phyloP scores from a whole-genome alignment of 371 early-diverging fungal species.

The Syncephalastrum monosporum region DNA sequence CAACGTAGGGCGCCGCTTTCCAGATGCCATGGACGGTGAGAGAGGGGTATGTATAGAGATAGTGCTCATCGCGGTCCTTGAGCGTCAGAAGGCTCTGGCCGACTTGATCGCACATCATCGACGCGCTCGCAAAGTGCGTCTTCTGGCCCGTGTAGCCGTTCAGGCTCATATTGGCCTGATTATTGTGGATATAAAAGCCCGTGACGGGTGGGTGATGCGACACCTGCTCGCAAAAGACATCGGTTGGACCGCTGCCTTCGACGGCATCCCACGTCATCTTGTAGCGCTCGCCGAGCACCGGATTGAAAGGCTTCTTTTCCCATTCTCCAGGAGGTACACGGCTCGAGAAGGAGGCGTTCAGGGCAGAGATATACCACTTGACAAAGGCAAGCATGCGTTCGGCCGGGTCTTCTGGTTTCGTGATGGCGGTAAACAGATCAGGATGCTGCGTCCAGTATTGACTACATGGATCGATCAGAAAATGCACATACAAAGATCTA shows the following conservation, averaged over 20 bases:
- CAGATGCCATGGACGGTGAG: constrained; percentile 44
- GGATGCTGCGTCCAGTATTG: constrained; percentile 75
- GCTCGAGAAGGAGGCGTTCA: constrained; percentile 65
- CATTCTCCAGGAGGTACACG: constrained; percentile 45
- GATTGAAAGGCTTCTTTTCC: constrained; percentile 84
- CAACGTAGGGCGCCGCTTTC: constrained; percentile 65
- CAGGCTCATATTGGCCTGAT: constrained; percentile 56
- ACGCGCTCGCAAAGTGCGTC: constrained; percentile 34
- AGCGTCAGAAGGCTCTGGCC: constrained; percentile 30
- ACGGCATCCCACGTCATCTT: constrained; percentile 65
- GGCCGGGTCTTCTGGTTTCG: constrained; percentile 50
- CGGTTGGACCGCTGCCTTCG: constrained; percentile 56
- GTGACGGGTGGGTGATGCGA: constrained; percentile 76
- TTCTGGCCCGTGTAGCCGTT: constrained; percentile 67
- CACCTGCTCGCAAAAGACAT: constrained; percentile 67
- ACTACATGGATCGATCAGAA: constrained; percentile 27
- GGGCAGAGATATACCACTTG: constrained; percentile 76
- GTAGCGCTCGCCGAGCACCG: constrained; percentile 77
- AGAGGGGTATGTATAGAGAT: constrained; percentile 36
- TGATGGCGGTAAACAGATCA: constrained; percentile 62
- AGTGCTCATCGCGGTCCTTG: constrained; percentile 25
- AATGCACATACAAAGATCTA: not conserved
- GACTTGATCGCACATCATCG: constrained; percentile 36
- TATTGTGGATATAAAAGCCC: constrained; percentile 63
- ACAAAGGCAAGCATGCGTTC: constrained; percentile 68